Conservation (phyloP, 352 stramenopile genomes). For the Pythium dissotocum region DNA sequence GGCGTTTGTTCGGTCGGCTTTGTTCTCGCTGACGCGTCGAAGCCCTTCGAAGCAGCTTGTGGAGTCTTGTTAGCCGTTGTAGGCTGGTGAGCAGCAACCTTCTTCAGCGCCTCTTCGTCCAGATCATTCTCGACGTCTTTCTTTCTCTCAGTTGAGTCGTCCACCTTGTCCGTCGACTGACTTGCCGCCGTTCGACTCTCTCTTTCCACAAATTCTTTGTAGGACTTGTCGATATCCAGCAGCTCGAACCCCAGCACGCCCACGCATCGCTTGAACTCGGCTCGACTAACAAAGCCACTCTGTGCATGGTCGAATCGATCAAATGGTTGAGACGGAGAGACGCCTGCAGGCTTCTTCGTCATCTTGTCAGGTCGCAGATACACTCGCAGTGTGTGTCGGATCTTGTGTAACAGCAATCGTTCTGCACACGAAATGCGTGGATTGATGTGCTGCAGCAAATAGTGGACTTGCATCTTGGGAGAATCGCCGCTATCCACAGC, state of each 20-base stretch:
- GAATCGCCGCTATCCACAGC: not conserved
- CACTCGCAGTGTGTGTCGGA: conserved; percentile 48
- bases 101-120: conserved; percentile 30
- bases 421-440: conserved; percentile 48
- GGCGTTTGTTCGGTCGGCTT: not conserved
- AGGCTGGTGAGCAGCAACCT: not conserved
- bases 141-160: not conserved
- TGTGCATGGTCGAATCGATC: conserved; percentile 51
- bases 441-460: conserved; percentile 59
- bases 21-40: not conserved
- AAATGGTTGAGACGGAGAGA: conserved; percentile 45
- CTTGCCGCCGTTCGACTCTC: conserved; percentile 9
- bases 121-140: conserved; percentile 25
- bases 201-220: conserved; percentile 41
- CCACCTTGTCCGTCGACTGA: not conserved
- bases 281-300: conserved; percentile 50
- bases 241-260: conserved; percentile 68
- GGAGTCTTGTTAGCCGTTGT: not conserved
- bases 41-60: not conserved
- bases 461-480: conserved; percentile 41
- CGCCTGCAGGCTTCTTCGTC: conserved; percentile 19
- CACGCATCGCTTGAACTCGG: conserved; percentile 68
- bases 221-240: conserved; percentile 58
- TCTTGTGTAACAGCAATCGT: conserved; percentile 64
- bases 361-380: conserved; percentile 37